Conservation (phyloP, 148 eudicot genomes). For the Pharnaceum exiguum region DNA sequence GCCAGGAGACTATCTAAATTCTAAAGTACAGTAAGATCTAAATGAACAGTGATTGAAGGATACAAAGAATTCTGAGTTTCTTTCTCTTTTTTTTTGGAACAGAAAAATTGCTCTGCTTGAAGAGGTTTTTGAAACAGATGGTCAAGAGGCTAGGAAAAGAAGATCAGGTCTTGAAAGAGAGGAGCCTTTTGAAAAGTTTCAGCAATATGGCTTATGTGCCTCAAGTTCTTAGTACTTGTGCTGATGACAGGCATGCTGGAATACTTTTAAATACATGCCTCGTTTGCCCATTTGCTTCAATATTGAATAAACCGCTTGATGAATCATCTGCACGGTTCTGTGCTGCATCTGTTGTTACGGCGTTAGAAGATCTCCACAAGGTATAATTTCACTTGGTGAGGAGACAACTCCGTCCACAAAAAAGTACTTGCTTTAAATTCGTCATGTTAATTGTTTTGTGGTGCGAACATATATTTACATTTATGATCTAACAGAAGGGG, state of each 20-base stretch:
- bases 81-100: slow-evolving; percentile 10
- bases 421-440: too few species aligned
- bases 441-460: slow-evolving; percentile 3
- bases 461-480: slow-evolving; percentile 3
- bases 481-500: slow-evolving; percentile 56
- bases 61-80: background rate
- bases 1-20: background rate
- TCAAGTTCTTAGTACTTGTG: slow-evolving; percentile 70
- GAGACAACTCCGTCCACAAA: too few species aligned
- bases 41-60: too few species aligned
- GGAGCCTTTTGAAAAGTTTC: slow-evolving; percentile 53
- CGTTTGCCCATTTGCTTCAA: slow-evolving; percentile 70
- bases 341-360: slow-evolving; percentile 74
- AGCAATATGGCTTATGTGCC: slow-evolving; percentile 53
- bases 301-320: slow-evolving; percentile 59
- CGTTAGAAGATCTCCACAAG: slow-evolving; percentile 77
- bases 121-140: slow-evolving; percentile 77
- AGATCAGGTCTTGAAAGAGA: slow-evolving; percentile 72
- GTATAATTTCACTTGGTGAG: slow-evolving; percentile 28
- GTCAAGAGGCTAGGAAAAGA: slow-evolving; percentile 73
- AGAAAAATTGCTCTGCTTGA: slow-evolving; percentile 68
- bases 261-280: slow-evolving; percentile 66
- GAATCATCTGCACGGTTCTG: slow-evolving; percentile 75
- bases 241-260: slow-evolving; percentile 72
- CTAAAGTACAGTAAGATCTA: background rate